A percentile compares a stretch with the other conserved stretches of the same genome.
Conservation (phyloP, 768 basidiomycete genomes). For the Boletellus ananas region DNA sequence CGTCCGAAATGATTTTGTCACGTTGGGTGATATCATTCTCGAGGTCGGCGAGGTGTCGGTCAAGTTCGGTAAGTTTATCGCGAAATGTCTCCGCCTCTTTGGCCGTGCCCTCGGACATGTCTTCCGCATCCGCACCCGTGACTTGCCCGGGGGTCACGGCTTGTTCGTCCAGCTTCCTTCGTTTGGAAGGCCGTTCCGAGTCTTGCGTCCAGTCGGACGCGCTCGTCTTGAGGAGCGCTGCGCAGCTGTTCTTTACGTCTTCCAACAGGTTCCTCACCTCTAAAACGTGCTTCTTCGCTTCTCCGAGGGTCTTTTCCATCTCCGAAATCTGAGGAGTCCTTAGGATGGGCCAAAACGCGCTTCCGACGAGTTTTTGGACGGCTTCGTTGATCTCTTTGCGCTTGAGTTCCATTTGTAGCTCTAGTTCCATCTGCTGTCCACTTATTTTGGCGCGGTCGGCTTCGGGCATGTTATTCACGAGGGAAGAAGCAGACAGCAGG, state of each 20-base stretch:
- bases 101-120: conserved; percentile 1
- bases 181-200: conserved; percentile 26
- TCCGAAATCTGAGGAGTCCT: conserved; percentile 22
- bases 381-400: conserved; percentile 31
- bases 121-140: neutral
- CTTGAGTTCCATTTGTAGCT: conserved; percentile 25
- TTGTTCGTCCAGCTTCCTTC: conserved; percentile 21
- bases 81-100: conserved; percentile 25
- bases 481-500: conserved; percentile 24
- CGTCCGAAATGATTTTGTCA: conserved; percentile 25
- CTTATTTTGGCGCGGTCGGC: conserved; percentile 22
- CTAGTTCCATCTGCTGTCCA: conserved; percentile 21
- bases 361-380: conserved; percentile 30
- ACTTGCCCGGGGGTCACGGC: neutral
- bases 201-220: conserved; percentile 8
- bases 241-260: conserved; percentile 22
- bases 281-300: conserved; percentile 27
- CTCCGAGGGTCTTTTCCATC: conserved; percentile 20
- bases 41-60: conserved; percentile 29
- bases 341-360: conserved; percentile 40
- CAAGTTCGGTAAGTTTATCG: conserved; percentile 29
- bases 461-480: conserved; percentile 22
- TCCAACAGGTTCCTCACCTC: conserved; percentile 27
- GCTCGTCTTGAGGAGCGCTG: conserved; percentile 20
- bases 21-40: conserved; percentile 37